Evolutionary conservation across 305 asterid genomes (phyloP), one percentile per base, ranked within the genome.

Genomic region (Fraxinus floribunda): DNA sequence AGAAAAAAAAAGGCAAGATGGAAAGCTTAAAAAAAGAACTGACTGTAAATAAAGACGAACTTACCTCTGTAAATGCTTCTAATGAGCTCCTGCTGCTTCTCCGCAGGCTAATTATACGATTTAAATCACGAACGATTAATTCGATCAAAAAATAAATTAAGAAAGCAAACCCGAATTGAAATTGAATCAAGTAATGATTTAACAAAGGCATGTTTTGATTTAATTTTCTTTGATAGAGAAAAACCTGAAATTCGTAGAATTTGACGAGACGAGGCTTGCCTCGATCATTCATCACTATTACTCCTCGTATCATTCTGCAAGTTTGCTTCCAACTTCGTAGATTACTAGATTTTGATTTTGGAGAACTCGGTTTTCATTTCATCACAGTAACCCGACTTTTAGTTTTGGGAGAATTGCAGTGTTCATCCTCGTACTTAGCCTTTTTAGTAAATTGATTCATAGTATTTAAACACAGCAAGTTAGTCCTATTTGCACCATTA

Each of bases 261-360:
- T 93, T 95, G 89, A 94, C 90, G 85, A 95, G 95, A 80, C 98
- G 97, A 77, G 99, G 94, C 84, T 95, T 94, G 83, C 98, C 99
- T 86, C 90, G 94, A 84, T 93, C 96, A 85, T 92, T 95, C 98
- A 95, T 91, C 78, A 95, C 86, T 32, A 95, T 90, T 79, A 95
- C 98, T 46, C 97, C 98, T 87, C 90, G 92, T 38, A 95, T 95
- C 98, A 95, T 95, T 72, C 32, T 86, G 82, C 80, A 38, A 79
- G 78, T 78, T 82, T 71, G 49, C 82, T 70, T 26, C 86, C 68
- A 29, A 78, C 35, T 74, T 29, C 76, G n/a, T 66, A 66, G 36
- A 66, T 29, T 26, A 22, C 24, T 22, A 22, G 24, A 22, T 22
- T 22, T 68, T 13, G 75, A 9, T 66, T 36, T 16, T 24, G 73